phyloP scores from a whole-genome alignment of 2,329 filamentous ascomycete genomes.

The Teratosphaeria destructans region DNA sequence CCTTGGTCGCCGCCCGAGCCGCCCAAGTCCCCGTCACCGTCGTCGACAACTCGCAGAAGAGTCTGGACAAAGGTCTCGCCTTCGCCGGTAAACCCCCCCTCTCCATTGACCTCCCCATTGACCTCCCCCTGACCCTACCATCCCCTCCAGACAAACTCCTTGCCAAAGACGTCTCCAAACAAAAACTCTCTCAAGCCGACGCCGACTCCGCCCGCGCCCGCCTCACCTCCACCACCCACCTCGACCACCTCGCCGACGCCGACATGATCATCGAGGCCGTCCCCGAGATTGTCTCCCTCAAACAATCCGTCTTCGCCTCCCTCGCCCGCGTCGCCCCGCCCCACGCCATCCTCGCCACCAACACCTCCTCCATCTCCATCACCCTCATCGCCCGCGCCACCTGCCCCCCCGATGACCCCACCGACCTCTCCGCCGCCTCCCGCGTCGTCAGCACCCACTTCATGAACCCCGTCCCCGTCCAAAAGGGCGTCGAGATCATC shows the following conservation, averaged over 20 bases:
- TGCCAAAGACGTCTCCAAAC: constrained; percentile 82
- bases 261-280: constrained; percentile 98
- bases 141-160: constrained; percentile 68
- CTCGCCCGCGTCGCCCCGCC: constrained; percentile 71
- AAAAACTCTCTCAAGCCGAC: constrained; percentile 70
- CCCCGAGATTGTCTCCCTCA: constrained; percentile 38
- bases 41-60: constrained; percentile 72
- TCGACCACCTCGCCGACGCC: constrained; percentile 68
- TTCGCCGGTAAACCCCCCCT: constrained; percentile 58
- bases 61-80: constrained; percentile 76
- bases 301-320: constrained; percentile 59
- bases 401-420: constrained; percentile 59
- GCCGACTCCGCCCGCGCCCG: constrained; percentile 63
- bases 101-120: background rate
- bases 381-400: constrained; percentile 81
- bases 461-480: constrained; percentile 96
- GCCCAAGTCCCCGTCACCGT: constrained; percentile 76
- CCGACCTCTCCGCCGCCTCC: constrained; percentile 67
- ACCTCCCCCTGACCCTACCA: background rate
- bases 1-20: constrained; percentile 79
- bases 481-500: constrained; percentile 97
- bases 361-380: constrained; percentile 97
- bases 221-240: constrained; percentile 58
- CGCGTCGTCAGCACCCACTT: constrained; percentile 94
- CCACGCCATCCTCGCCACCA: constrained; percentile 87